Evolutionary conservation across 257 asterid species (phyloP).

Genomic region (Solanum neorickii): DNA sequence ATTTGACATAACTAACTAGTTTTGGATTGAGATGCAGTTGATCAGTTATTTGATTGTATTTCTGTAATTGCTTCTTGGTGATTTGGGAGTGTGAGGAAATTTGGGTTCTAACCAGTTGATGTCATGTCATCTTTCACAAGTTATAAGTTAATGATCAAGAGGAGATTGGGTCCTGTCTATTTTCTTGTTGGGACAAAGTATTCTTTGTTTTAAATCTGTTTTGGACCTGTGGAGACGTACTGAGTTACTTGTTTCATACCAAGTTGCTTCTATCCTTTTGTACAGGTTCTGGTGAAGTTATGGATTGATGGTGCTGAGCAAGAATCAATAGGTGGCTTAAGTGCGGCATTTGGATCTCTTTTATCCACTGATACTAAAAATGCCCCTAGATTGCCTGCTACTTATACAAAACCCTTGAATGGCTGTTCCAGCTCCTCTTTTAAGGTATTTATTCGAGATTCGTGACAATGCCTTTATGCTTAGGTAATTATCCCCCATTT

Average conservation of each 20-base stretch:
- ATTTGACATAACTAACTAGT: not conserved
- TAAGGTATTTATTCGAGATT: slow-evolving; percentile 27
- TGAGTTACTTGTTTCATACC: not conserved
- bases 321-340: not conserved
- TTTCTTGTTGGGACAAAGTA: not conserved
- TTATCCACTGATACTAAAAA: slow-evolving; percentile 41
- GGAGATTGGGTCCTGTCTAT: not conserved
- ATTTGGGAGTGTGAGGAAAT: not conserved
- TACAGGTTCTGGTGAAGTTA: not conserved
- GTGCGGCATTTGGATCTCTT: slow-evolving; percentile 1
- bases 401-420: slow-evolving; percentile 44
- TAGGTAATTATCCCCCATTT: not conserved
- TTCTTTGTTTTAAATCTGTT: not conserved
- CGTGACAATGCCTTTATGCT: not conserved
- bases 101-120: not conserved
- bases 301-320: slow-evolving; percentile 2
- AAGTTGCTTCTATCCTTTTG: not conserved
- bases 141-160: not conserved
- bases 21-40: not conserved
- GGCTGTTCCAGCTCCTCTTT: slow-evolving; percentile 55
- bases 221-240: not conserved
- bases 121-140: not conserved
- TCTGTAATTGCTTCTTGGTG: not conserved
- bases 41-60: not conserved
- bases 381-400: slow-evolving; percentile 39